Base-by-base conservation (phyloP, 2,329 filamentous ascomycete species). In the Cladosporium sphaerospermum region DNA sequence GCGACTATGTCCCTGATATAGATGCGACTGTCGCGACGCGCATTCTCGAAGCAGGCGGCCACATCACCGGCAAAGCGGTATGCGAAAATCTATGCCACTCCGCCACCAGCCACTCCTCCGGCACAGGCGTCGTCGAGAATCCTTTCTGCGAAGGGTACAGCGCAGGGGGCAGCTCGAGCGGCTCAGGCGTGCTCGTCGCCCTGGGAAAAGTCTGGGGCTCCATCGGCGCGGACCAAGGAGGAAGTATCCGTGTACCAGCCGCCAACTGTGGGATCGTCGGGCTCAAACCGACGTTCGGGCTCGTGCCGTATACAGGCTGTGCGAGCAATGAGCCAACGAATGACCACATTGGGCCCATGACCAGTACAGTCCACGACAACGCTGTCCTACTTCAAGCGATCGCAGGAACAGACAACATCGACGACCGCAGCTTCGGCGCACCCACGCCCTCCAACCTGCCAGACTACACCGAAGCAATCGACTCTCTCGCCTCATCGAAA, bases 241-340 rank as follows among this genome's bases (percentile, higher is more conserved):
- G 70, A 6, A 70, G 66, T 54, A 69, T 72, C 23, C 60, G 68
- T 31, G 66, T 71, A 2, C 69, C 70, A 2, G 61, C 67, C 2
- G 66, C 67, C 0, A 67, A 69, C 37, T 71, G 69, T 52, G 70
- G 69, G 37, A 64, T 65, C 42, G 61, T 68, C 6, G 67, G 64
- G 31, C 56, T 67, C 45, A 80, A 80, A 56, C 71, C 76, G 1
- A 78, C 76, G 0, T 70, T 74, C 59, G 76, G 76, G 0, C 62
- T 79, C 2, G 68, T 79, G 1, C 76, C 76, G 0, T 78, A 78
- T 55, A 78, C 75, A 0, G 76, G 75, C 1, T 73, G 75, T 7
- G 70, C 66, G 23, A 63, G 71, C 28, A 61, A 73, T 46, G 64
- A 75, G 42, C 67, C 73, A 0, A 70, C 70, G 45, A 68, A 73